Percentiles rank a stretch among this genome's conserved stretches.
These are phyloP conservation scores for Phytophthora quininea DNA, from an alignment of 352 stramenopile genomes.

Conservation along the genomic window DNA sequence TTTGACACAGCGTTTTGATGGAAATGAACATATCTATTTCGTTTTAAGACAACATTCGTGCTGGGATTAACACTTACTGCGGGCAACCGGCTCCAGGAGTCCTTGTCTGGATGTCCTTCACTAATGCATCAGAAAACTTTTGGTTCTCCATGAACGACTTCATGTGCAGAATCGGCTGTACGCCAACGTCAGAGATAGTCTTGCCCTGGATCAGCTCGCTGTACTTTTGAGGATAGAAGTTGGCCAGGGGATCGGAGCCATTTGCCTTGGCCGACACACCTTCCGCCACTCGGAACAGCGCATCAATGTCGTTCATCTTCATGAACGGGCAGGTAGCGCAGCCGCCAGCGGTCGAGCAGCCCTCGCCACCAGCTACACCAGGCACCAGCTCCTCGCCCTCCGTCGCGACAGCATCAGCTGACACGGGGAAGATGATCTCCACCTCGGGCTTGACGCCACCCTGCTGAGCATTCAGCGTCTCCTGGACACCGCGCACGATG, in stretches of 20 bases:
- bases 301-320: conserved; percentile 99
- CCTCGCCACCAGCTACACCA: conserved; percentile 93
- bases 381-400: conserved; percentile 87
- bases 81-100: conserved; percentile 62
- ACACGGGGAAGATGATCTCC: conserved; percentile 98
- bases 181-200: conserved; percentile 92
- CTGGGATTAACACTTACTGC: conserved; percentile 5
- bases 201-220: conserved; percentile 90
- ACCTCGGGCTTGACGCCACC: conserved; percentile 79
- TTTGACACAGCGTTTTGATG: too few relatives aligned
- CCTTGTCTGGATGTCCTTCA: conserved; percentile 84
- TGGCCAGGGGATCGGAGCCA: conserved; percentile 68
- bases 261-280: conserved; percentile 45
- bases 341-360: conserved; percentile 95
- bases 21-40: too few relatives aligned
- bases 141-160: conserved; percentile 94
- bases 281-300: conserved; percentile 92
- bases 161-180: conserved; percentile 98
- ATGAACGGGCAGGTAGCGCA: conserved; percentile 98
- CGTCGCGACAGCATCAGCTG: conserved; percentile 90
- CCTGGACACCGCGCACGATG: conserved; percentile 94
- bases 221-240: conserved; percentile 94
- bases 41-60: neutral
- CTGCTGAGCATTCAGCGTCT: conserved; percentile 56
- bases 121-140: conserved; percentile 82